A percentile compares a stretch with the other conserved stretches of the same genome.
Conservation (phyloP, 768 basidiomycete species). For the Cystofilobasidium macerans region DNA sequence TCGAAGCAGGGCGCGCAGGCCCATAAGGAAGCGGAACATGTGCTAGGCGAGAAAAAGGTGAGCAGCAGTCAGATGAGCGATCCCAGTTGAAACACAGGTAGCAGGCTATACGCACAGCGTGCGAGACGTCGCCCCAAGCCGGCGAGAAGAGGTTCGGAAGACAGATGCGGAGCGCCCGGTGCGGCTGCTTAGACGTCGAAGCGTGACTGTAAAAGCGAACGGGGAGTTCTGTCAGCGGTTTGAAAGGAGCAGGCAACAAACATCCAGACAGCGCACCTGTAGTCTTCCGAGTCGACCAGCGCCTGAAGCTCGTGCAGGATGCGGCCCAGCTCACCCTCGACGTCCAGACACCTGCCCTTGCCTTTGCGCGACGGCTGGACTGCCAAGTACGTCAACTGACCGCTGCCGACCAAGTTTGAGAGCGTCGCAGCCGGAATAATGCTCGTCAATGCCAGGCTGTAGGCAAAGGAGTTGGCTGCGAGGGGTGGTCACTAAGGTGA, state of each 20-base stretch:
- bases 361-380: constrained; percentile 1
- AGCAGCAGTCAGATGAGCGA: no score
- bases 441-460: constrained; percentile 20
- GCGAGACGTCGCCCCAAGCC: constrained; percentile 14
- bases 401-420: not conserved
- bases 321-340: not conserved
- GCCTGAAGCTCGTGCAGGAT: constrained; percentile 15
- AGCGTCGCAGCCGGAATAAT: constrained; percentile 17
- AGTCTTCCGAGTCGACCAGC: constrained; percentile 20
- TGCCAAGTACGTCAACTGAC: constrained; percentile 9
- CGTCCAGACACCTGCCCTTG: constrained; percentile 6
- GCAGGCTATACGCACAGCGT: not conserved
- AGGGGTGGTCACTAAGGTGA: not conserved
- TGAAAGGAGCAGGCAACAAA: not conserved
- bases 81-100: not conserved
- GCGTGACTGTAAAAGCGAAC: constrained; percentile 13
- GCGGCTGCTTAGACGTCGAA: constrained; percentile 16
- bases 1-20: constrained; percentile 53
- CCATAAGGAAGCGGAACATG: constrained; percentile 60
- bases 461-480: constrained; percentile 19
- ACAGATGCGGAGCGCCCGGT: constrained; percentile 23
- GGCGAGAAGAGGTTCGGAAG: constrained; percentile 23
- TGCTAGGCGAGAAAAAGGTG: no score
- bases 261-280: constrained; percentile 5
- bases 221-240: no score